Base-by-base conservation (phyloP, 441 rosid genomes). In the Breynia disticha region DNA sequence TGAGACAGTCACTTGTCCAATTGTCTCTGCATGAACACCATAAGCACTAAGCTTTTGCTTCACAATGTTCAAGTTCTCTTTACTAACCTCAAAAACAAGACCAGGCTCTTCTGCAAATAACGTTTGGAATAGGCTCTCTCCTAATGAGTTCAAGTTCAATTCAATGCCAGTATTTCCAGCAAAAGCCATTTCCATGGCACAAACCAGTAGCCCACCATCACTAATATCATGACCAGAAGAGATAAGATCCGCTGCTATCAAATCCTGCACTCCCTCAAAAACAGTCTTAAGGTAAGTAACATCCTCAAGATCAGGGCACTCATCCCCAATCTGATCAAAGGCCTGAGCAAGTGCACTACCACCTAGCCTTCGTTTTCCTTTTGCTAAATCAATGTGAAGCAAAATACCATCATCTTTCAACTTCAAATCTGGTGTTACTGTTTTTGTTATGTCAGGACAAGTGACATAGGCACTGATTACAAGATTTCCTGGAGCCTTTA, bases 401-500 rank as follows among this genome's bases (percentile, higher is more conserved):
- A 86, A 71, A 60, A 82, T 59, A 42, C 97, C 95, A 60, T 78
- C 82, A 65, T 79, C 80, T 46, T 82, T 89, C 46, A 82, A 75
- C 71, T 93, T 93, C 66, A 84, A 67, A 74, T 93, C 97, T 1
- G 95, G 98, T 37, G 97, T 93, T 50, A 88, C 90, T 48, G 89
- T 88, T 65, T 84, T 93, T 55, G 98, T 86, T 63, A 91, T 83
- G 72, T 86, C 95, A 51, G 84, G 80, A 67, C 95, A 86, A 45
- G 98, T 88, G 61, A 77, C 97, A 55, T 88, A 88, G 0, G 71
- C 87, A 72, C 98, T 84, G 22, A 88, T 78, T 59, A 88, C 98
- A 58, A 91, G 95, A 69, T 88, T 88, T 46, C 98, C 98, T 19
- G 98, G 98, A 66, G 95, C 91, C 74, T 91, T 91, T 24, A 86